A percentile compares a stretch with the other conserved stretches of the same genome.
Evolutionary conservation across 805 yeast species (phyloP).

Genomic region (Ogataea allantospora): DNA sequence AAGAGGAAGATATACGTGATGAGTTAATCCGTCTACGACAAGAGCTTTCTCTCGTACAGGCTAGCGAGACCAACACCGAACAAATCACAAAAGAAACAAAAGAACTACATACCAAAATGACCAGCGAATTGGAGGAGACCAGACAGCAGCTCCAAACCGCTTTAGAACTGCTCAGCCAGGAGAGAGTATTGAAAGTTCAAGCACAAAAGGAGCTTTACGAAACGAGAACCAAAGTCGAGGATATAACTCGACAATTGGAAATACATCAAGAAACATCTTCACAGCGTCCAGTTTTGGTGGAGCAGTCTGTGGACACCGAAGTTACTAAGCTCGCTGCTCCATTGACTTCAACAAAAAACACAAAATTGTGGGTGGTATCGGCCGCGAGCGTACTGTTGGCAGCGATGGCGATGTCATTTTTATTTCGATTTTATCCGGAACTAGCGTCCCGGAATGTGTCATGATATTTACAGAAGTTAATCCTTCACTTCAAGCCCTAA

Average conservation of each 20-base stretch:
- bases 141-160: conserved; percentile 1
- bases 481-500: conserved; percentile 29
- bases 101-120: not conserved
- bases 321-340: not conserved
- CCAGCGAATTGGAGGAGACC: conserved; percentile 6
- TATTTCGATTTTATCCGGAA: conserved; percentile 1
- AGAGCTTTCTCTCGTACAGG: conserved; percentile 21
- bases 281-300: not conserved
- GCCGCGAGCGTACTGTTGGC: not conserved
- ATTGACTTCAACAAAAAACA: not conserved
- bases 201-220: conserved; percentile 3
- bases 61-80: conserved; percentile 19
- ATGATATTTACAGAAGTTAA: not conserved
- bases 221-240: conserved; percentile 2
- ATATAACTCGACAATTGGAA: conserved; percentile 4
- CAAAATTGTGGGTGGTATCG: not conserved
- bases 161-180: conserved; percentile 8
- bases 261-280: not conserved
- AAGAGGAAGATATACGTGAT: conserved; percentile 21
- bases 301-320: conserved; percentile 5
- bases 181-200: conserved; percentile 8
- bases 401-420: conserved; percentile 2
- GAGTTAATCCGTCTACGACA: conserved; percentile 22
- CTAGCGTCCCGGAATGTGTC: not conserved
- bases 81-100: conserved; percentile 1